These are phyloP conservation scores for Scenedesmus sp. DNA, from an alignment of 163 green algal genomes.

Conservation along the genomic window DNA sequence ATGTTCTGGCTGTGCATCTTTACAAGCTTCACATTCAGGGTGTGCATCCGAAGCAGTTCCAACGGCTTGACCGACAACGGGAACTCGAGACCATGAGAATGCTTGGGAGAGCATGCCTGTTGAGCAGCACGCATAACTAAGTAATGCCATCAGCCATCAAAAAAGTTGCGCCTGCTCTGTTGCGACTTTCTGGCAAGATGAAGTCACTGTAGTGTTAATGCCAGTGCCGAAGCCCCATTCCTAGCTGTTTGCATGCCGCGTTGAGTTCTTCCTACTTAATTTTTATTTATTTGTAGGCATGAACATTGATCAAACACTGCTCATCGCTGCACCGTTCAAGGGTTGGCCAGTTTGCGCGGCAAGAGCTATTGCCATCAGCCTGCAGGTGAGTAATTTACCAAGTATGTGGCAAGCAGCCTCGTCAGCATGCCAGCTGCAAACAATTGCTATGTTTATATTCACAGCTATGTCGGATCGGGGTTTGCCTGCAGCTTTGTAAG, in stretches of 20 bases:
- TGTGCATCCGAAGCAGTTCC: neutral
- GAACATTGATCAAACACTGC: too few species aligned
- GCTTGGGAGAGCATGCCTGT: neutral
- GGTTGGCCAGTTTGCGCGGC: neutral
- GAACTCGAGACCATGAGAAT: neutral
- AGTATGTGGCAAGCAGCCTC: too few species aligned
- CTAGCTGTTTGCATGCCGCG: too few species aligned
- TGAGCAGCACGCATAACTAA: neutral
- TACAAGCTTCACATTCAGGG: neutral
- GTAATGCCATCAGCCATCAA: neutral
- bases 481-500: too few species aligned
- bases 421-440: too few species aligned
- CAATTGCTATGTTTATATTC: too few species aligned
- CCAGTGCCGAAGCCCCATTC: neutral
- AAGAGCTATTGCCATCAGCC: neutral
- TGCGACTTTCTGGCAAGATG: too few species aligned
- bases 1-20: neutral
- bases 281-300: too few species aligned
- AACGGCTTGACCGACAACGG: neutral
- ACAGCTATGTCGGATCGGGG: too few species aligned
- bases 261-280: too few species aligned
- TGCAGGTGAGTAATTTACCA: too few species aligned
- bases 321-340: too few species aligned
- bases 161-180: neutral
- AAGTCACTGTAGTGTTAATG: neutral